Conservation (phyloP, 768 basidiomycete species). For the Rhizopogon rudus region DNA sequence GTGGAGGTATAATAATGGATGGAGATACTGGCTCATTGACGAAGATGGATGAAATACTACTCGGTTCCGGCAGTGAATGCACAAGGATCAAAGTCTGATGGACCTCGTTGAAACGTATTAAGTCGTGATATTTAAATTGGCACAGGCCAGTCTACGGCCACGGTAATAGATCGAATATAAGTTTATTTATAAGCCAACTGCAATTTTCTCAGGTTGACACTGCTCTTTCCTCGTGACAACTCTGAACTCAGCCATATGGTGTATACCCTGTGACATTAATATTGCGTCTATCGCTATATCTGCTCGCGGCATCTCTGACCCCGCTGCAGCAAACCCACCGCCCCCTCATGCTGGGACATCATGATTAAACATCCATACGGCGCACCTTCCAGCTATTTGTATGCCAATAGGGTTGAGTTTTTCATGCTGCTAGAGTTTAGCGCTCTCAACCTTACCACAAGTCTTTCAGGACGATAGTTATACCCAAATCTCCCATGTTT, state of each 20-base stretch:
- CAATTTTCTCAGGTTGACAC: not conserved
- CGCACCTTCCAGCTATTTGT: constrained; percentile 22
- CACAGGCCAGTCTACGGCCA: no score
- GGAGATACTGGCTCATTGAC: no score
- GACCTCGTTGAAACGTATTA: no score
- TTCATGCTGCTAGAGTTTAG: not conserved
- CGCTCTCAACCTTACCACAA: not conserved
- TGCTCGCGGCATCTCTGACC: not conserved
- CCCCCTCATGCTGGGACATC: constrained; percentile 1
- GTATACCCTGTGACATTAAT: no score
- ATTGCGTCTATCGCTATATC: not conserved
- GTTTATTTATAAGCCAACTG: no score
- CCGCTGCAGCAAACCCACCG: not conserved
- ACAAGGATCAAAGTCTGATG: no score
- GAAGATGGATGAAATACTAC: no score
- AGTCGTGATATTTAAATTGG: no score
- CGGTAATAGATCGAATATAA: no score
- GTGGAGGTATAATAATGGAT: no score
- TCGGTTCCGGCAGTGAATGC: no score
- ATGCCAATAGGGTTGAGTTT: constrained; percentile 17
- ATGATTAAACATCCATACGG: constrained; percentile 27
- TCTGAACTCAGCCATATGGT: no score
- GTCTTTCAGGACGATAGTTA: constrained; percentile 8
- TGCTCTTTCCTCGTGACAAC: not conserved
- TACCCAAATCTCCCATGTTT: not conserved